Base-by-base conservation (phyloP, 179 eudicot genomes). In the Camellia oleifera region DNA sequence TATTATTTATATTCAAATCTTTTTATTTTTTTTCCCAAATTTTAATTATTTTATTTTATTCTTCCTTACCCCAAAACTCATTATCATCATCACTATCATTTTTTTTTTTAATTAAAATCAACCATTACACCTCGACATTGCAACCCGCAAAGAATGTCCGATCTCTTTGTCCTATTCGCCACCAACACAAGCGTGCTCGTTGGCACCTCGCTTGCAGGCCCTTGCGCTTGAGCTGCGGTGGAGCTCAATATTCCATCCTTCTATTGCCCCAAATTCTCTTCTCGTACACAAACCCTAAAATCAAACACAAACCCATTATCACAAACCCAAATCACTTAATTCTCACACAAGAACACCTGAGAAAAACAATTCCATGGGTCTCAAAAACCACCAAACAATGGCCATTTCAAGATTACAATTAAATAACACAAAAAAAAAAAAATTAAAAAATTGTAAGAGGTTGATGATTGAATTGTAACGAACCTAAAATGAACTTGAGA, bases 101-200 rank as follows among this genome's bases (percentile, higher is more conserved):
- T 1, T 32, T 32, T 32, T 32, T 32, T 32, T n/a, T n/a, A n/a
- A 32, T 32, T 32, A 32, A 32, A 32, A 32, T 32, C 40, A 32
- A 32, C 40, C 40, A 32, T 32, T 32, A 32, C 99, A 85, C 91
- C 97, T 58, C 81, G 84, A 81, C 91, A 92, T 11, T 77, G 86
- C 85, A 96, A 88, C 32, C 80, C 81, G 52, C 82, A 79, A 81
- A 96, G 94, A 84, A 96, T 92, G 72, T 96, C 97, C 1, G 98
- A 97, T 79, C 99, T 88, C 82, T 82, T 94, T 0, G 99, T 96
- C 80, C 89, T 86, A 76, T 88, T 88, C 50, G 87, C 93, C 0
- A 97, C 99, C 87, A 96, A 82, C 64, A 89, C 82, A 56, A 96
- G 90, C 23, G 94, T 91, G 81, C 80, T 84, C 60, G 77, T 80